Conservation (phyloP, 2,329 filamentous ascomycete species). For the Aspergillus costaricaensis region DNA sequence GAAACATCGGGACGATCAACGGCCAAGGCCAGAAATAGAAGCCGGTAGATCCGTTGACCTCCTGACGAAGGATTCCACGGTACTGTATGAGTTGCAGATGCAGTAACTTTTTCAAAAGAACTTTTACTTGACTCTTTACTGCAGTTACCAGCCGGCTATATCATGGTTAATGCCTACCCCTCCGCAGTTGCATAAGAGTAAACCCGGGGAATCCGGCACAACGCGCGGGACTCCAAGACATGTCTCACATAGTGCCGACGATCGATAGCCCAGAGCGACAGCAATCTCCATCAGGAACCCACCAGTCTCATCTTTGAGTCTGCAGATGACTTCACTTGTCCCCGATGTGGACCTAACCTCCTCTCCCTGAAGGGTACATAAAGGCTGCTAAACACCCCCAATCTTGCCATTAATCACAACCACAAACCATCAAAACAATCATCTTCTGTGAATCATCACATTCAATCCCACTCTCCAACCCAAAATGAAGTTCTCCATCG, state of each 20-base stretch:
- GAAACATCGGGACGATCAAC: constrained; percentile 1
- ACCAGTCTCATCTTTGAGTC: constrained; percentile 3
- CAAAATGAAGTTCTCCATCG: constrained; percentile 33
- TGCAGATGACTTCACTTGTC: not conserved
- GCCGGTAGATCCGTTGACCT: not conserved
- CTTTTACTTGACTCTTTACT: no score
- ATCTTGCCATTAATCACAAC: not conserved
- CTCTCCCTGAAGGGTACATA: not conserved
- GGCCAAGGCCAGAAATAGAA: not conserved
- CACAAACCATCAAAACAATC: not conserved
- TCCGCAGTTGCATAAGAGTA: not conserved
- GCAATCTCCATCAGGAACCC: not conserved
- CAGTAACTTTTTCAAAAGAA: no score
- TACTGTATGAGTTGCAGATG: not conserved
- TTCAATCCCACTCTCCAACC: not conserved
- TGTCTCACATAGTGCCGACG: constrained; percentile 1
- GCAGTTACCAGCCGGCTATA: not conserved
- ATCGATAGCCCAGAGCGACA: not conserved
- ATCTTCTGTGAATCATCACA: not conserved
- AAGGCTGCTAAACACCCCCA: not conserved
- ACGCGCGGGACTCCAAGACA: not conserved
- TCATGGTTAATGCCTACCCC: not conserved
- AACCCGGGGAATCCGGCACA: not conserved
- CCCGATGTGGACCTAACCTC: not conserved
- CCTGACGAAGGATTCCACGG: not conserved